A percentile compares a stretch with the other conserved stretches of the same genome.
Conservation (phyloP, 345 rosid species). For the Syzygium aqueum region DNA sequence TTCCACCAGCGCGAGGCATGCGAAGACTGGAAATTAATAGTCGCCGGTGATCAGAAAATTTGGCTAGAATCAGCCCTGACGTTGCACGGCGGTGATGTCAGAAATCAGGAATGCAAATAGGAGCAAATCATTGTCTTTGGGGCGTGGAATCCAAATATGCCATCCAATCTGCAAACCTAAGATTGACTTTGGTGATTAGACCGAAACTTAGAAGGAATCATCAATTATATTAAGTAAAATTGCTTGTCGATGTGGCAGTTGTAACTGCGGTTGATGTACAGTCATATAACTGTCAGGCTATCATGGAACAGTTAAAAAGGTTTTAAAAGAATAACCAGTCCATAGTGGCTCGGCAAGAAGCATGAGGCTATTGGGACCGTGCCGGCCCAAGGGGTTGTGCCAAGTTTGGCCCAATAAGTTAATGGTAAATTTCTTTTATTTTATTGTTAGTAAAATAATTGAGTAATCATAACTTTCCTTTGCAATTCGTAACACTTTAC, state of each 20-base stretch:
- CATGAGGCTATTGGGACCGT: not conserved
- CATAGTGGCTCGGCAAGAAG: too few relatives aligned
- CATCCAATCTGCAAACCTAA: too few relatives aligned
- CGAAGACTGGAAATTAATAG: not conserved
- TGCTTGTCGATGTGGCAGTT: not conserved
- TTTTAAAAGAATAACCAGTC: too few relatives aligned
- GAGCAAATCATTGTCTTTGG: too few relatives aligned
- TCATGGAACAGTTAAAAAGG: too few relatives aligned
- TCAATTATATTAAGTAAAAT: not conserved
- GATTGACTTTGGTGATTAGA: not conserved
- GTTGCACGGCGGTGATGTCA: too few relatives aligned
- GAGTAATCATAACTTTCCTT: not conserved
- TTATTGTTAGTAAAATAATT: too few relatives aligned
- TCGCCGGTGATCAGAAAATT: too few relatives aligned
- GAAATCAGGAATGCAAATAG: too few relatives aligned
- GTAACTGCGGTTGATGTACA: not conserved
- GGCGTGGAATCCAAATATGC: too few relatives aligned
- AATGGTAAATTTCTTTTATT: not conserved
- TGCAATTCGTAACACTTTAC: not conserved
- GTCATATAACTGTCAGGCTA: not conserved
- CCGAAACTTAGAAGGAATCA: not conserved
- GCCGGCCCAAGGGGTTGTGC: not conserved
- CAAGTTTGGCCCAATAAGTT: not conserved
- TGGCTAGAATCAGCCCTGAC: not conserved
- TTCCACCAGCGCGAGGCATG: not conserved